Base-by-base conservation (phyloP, 2,329 filamentous ascomycete species). In the Penicillium rolfsii region DNA sequence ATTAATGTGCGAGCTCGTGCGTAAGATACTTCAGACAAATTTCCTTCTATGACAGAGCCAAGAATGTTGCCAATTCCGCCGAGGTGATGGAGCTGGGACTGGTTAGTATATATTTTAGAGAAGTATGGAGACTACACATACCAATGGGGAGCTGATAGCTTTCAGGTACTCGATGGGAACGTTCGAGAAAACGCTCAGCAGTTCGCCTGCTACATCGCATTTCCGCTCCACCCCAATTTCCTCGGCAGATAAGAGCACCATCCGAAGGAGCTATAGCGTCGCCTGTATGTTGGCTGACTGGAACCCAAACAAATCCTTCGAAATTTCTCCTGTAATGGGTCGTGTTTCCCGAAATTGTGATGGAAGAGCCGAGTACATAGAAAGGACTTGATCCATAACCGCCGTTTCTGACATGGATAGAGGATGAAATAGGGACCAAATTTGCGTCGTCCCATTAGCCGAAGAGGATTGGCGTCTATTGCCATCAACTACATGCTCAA, bases 251-350 rank as follows among this genome's bases (percentile, higher is more conserved):
- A 80, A 77, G 5, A 83, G 70, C 7, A 81, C 74, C 74, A 83
- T 83, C 12, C 81, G 78, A 5, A 83, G 74, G 7, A 83, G 75
- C 60, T 81, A 79, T 14, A 82, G 64, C 0, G 81, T 83, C 1
- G 80, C 80, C 53, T 79, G 76, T n/a, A 83, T 82, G 64, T 83
- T 83, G 36, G 82, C 82, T 4, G 81, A 79, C 64, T 84, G 82
- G 40, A 83, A 83, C 1, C 79, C 77, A 60, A 77, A 80, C 4
- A 80, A 70, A 55, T 81, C 78, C 22, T 76, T 73, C 2, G 60
- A 59, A 14, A 61, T 63, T 53, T 80, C 74, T 1, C 70, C 69
- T 24, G 70, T 64, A 67, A 71, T 67, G 1, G 67, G 68, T 3
- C 61, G 64, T 0, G 65, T 67, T 24, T 71, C 67, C 12, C 67